Evolutionary conservation across 2,329 filamentous ascomycete species (phyloP), one percentile per base, ranked within the genome.

Genomic region (Microdochium paspali): DNA sequence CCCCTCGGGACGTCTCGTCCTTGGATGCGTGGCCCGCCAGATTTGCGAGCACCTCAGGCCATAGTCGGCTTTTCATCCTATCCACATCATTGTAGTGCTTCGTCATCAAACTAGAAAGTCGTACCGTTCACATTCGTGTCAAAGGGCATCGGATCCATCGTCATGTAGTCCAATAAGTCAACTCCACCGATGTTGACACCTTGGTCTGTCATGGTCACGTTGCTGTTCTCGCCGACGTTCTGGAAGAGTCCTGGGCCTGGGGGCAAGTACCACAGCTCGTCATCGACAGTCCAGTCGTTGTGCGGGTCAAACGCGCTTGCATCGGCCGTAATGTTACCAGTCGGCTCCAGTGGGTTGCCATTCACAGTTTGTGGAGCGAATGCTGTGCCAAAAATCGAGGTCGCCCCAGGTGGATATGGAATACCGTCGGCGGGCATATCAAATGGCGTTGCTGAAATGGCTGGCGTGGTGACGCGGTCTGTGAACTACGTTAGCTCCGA

Each of bases 241-340:
- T 83, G 79, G 62, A 81, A 84, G 49, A 84, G 79, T 4, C 79
- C 79, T 2, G 80, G 70, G 0, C 80, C 80, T 0, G 80, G 71
- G 0, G 80, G 80, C 1, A 84, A 68, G 57, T 84, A 84, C 80
- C 80, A 84, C 76, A 84, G 80, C 56, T 82, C 79, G 56, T 73
- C 75, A 50, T 72, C 70, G 3, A 73, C 66, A 48, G 68, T 68
- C 78, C 78, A 81, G 46, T 79, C 77, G 2, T 59, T 57, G 7
- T 56, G 58, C 46, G 77, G 68, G 23, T 61, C 58, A 46, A 77
- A 76, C 12, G 76, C 61, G 47, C 65, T 67, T 32, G 72, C 68
- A 25, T 61, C 52, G n/a, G 45, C 28, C 5, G n/a, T n/a, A n/a
- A 63, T 47, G 31, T 53, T 51, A 21, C 12, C 4, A 10, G 35